Conservation (phyloP, 306 rosid species). For the Castanospermum australe region DNA sequence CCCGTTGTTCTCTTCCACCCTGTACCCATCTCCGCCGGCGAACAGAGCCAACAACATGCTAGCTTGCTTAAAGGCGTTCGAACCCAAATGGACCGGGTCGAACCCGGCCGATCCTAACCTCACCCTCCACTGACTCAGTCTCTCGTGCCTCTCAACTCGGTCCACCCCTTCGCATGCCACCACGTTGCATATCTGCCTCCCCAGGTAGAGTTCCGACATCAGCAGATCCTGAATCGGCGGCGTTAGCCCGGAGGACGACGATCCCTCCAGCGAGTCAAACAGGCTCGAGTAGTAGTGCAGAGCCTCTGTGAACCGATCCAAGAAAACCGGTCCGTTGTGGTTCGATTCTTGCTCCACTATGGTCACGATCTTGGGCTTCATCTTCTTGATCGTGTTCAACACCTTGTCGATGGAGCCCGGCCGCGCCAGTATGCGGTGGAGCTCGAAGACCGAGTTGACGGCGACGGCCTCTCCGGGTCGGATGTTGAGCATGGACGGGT, state of each 20-base stretch:
- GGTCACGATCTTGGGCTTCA: slow-evolving; percentile 63
- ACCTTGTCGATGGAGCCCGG: slow-evolving; percentile 66
- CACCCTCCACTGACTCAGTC: slow-evolving; percentile 62
- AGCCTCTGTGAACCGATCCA: slow-evolving; percentile 83
- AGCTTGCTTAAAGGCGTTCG: slow-evolving; percentile 84
- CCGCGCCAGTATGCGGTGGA: slow-evolving; percentile 59
- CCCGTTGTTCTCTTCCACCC: slow-evolving; percentile 77
- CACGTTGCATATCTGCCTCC: slow-evolving; percentile 78
- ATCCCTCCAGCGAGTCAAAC: slow-evolving; percentile 79
- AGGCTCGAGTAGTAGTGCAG: slow-evolving; percentile 72
- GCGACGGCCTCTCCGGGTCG: slow-evolving; percentile 62
- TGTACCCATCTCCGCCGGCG: slow-evolving; percentile 71
- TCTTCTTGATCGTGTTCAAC: slow-evolving; percentile 44
- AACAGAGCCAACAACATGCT: slow-evolving; percentile 61
- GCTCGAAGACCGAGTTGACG: slow-evolving; percentile 75
- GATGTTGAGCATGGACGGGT: slow-evolving; percentile 60
- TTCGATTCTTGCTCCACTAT: slow-evolving; percentile 82
- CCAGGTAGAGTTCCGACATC: slow-evolving; percentile 76
- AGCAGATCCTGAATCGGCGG: slow-evolving; percentile 50
- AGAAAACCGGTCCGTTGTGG: slow-evolving; percentile 65
- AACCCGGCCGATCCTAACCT: slow-evolving; percentile 66
- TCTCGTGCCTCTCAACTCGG: slow-evolving; percentile 86
- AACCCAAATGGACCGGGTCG: slow-evolving; percentile 71
- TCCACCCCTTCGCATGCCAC: slow-evolving; percentile 75
- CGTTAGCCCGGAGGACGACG: slow-evolving; percentile 36